A percentile compares a stretch with the other conserved stretches of the same genome.
phyloP scores from a whole-genome alignment of 2,329 filamentous ascomycete species.

The Neofusicoccum umdonicola region DNA sequence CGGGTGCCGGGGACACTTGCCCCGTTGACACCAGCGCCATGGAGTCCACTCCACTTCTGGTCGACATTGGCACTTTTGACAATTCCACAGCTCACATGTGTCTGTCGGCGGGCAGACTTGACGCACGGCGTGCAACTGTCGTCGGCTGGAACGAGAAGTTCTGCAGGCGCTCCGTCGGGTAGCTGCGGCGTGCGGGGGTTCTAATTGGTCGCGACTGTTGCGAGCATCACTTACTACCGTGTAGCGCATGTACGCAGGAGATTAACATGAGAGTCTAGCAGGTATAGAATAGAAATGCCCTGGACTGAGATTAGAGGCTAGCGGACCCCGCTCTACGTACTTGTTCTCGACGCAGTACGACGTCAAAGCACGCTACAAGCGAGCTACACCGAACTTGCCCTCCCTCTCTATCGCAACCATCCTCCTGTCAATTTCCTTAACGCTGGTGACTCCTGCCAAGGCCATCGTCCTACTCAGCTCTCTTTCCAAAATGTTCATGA shows the following conservation, averaged over 20 bases:
- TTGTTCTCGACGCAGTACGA: no score
- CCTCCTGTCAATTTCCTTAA: slow-evolving; percentile 22
- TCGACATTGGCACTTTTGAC: no score
- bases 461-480: slow-evolving; percentile 24
- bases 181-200: not conserved
- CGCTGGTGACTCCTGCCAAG: slow-evolving; percentile 21
- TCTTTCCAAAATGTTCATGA: slow-evolving; percentile 19
- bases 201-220: not conserved
- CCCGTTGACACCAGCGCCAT: not conserved
- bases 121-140: no score
- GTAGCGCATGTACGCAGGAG: no score
- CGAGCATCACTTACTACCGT: no score
- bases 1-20: not conserved
- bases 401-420: slow-evolving; percentile 21
- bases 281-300: no score
- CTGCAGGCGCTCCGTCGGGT: not conserved
- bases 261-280: no score
- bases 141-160: no score
- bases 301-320: no score
- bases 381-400: slow-evolving; percentile 22
- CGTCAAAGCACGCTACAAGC: not conserved
- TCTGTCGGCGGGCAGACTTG: no score
- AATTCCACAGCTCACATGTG: not conserved
- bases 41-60: no score
- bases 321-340: no score